These are phyloP conservation scores for Claviceps africana DNA, from an alignment of 2,329 filamentous ascomycete genomes.

Conservation along the genomic window DNA sequence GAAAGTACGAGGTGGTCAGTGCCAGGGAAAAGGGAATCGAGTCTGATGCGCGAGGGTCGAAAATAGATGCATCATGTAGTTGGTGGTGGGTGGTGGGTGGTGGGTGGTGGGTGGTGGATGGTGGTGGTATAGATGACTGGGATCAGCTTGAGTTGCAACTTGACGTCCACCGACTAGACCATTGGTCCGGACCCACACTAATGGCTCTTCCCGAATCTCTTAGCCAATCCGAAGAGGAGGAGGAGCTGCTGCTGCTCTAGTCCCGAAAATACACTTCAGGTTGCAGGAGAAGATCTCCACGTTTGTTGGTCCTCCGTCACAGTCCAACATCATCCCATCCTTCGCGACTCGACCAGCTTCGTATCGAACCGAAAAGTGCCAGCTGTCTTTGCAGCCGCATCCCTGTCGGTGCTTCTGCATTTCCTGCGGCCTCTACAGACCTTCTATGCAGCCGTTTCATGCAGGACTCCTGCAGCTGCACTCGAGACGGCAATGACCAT, in stretches of 20 bases:
- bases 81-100: background rate
- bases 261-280: background rate
- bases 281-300: background rate
- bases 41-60: background rate
- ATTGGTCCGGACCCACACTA: background rate
- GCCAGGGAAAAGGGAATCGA: background rate
- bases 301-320: background rate
- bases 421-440: background rate
- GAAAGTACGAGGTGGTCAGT: background rate
- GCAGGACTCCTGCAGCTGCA: background rate
- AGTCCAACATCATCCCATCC: background rate
- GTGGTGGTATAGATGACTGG: no score
- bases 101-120: background rate
- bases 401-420: background rate
- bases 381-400: background rate
- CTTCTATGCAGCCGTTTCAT: background rate
- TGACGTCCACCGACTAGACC: no score
- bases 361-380: background rate
- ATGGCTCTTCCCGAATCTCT: background rate
- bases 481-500: background rate
- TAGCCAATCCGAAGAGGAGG: background rate
- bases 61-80: background rate
- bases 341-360: background rate
- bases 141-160: background rate
- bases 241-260: background rate